These are phyloP conservation scores for Forsythia viridissima DNA, from an alignment of 257 asterid genomes.

Conservation along the genomic window DNA sequence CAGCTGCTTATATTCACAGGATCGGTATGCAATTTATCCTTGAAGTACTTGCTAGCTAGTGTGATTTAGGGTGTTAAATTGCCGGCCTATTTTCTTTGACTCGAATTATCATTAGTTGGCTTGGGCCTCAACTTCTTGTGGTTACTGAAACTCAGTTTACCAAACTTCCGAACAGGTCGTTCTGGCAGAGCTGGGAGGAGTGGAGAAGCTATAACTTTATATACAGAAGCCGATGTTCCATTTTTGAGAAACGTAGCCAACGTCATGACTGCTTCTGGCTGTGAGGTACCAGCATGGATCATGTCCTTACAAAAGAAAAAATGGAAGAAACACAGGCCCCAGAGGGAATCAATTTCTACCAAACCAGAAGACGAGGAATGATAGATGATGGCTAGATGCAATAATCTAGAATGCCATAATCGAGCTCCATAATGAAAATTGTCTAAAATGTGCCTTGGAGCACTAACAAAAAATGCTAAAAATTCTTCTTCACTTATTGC, in stretches of 20 bases:
- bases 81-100: not conserved
- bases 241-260: constrained; percentile 74
- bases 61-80: not conserved
- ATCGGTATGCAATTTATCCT: constrained; percentile 54
- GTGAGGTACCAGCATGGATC: constrained; percentile 80
- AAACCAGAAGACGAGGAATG: constrained; percentile 41
- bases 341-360: constrained; percentile 61
- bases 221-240: constrained; percentile 75
- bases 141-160: constrained; percentile 14
- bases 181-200: constrained; percentile 92
- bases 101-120: not conserved
- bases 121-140: not conserved
- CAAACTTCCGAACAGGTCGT: constrained; percentile 52
- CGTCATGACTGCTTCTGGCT: constrained; percentile 78
- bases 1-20: constrained; percentile 83
- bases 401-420: not conserved
- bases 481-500: too few species aligned
- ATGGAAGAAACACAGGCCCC: constrained; percentile 92
- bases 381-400: constrained; percentile 11
- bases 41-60: not conserved
- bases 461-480: too few species aligned
- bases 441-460: too few species aligned
- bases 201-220: constrained; percentile 84
- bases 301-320: constrained; percentile 60
- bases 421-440: too few species aligned